Evolutionary conservation across 2,329 filamentous ascomycete species (phyloP).

Genomic region (Diatrype stigma): DNA sequence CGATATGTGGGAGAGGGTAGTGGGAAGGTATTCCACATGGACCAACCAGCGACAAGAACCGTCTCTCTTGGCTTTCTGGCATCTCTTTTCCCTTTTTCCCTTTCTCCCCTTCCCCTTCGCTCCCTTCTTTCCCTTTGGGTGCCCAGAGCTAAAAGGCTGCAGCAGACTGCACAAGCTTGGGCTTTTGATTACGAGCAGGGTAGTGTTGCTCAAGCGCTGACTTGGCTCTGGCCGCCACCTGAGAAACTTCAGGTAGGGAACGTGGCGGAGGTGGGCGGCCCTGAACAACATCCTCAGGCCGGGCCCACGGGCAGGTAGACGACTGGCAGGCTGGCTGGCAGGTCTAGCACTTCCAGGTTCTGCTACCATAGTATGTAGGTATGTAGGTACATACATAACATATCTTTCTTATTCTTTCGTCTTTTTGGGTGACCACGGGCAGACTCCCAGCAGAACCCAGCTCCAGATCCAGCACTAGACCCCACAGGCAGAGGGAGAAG

Average conservation of each 20-base stretch:
- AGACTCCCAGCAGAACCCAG: no score
- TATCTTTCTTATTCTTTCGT: no score
- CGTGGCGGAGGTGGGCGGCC: background rate
- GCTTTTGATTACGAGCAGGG: slow-evolving; percentile 13
- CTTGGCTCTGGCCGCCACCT: slow-evolving; percentile 9
- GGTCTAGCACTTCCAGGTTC: no score
- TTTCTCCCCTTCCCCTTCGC: background rate
- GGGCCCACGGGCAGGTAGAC: no score
- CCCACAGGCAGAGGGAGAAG: background rate
- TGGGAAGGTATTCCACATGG: background rate
- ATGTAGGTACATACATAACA: no score
- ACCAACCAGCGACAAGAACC: background rate
- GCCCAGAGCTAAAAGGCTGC: background rate
- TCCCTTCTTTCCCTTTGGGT: background rate
- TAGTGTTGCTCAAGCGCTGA: slow-evolving; percentile 14
- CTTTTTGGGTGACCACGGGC: background rate
- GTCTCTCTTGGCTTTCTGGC: background rate
- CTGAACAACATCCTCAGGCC: background rate
- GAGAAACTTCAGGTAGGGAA: background rate
- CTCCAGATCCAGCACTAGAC: background rate
- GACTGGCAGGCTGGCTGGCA: no score
- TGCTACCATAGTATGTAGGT: no score
- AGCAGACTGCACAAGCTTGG: background rate
- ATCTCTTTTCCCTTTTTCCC: background rate
- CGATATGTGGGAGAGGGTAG: background rate